Conservation (phyloP, 805 yeast genomes). For the Cyberlindnera lachancei region DNA sequence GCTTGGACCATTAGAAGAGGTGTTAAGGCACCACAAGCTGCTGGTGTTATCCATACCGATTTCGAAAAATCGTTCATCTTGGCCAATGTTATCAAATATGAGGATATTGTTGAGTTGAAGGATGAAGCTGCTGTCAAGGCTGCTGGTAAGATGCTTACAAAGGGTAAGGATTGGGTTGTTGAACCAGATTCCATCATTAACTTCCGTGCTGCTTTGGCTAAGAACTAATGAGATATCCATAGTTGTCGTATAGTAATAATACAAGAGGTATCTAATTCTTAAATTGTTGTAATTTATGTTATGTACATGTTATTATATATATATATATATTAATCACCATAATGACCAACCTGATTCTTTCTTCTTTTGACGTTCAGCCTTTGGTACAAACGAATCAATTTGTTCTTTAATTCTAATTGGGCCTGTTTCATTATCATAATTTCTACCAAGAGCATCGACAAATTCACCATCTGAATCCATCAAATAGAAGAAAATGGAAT, state of each 20-base stretch:
- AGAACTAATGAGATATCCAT: slow-evolving; percentile 30
- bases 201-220: slow-evolving; percentile 93
- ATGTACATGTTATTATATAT: too few relatives aligned
- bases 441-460: slow-evolving; percentile 90
- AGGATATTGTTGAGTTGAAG: slow-evolving; percentile 64
- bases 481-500: slow-evolving; percentile 91
- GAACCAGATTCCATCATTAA: slow-evolving; percentile 92
- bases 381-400: slow-evolving; percentile 68
- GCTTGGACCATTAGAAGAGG: slow-evolving; percentile 96
- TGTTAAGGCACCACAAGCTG: slow-evolving; percentile 96
- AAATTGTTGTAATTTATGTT: too few relatives aligned
- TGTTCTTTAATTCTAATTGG: slow-evolving; percentile 70
- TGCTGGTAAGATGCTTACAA: slow-evolving; percentile 81
- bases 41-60: slow-evolving; percentile 96
- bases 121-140: slow-evolving; percentile 82
- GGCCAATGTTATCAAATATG: slow-evolving; percentile 86
- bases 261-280: too few relatives aligned
- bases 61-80: slow-evolving; percentile 90
- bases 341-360: slow-evolving; percentile 43
- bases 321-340: too few relatives aligned
- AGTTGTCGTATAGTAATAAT: too few relatives aligned
- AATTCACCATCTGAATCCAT: slow-evolving; percentile 99
- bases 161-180: slow-evolving; percentile 92
- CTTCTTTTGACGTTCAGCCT: slow-evolving; percentile 57
- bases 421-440: slow-evolving; percentile 73